A percentile compares a stretch with the other conserved stretches of the same genome.
phyloP scores from a whole-genome alignment of 805 yeast genomes.

The Yarrowia sp. region DNA sequence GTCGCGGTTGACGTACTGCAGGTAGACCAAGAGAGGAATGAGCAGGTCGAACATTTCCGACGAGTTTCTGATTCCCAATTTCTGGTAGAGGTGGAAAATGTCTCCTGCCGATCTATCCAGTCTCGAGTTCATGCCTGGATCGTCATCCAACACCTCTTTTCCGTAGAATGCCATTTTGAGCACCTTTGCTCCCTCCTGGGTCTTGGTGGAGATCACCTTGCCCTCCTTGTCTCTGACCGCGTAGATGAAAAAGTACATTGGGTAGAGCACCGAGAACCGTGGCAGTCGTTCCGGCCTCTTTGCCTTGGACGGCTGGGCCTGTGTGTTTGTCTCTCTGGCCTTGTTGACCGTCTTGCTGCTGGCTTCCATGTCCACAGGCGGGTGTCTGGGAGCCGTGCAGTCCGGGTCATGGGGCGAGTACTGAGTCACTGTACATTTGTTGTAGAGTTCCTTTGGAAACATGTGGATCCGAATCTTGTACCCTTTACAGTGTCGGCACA shows the following conservation, averaged over 20 bases:
- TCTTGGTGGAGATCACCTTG: slow-evolving; percentile 16
- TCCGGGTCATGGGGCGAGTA: slow-evolving; percentile 34
- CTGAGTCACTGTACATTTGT: slow-evolving; percentile 31
- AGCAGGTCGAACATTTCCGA: slow-evolving; percentile 33
- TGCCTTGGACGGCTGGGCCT: background rate
- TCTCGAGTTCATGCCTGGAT: slow-evolving; percentile 31
- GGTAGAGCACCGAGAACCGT: slow-evolving; percentile 29
- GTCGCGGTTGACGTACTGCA: slow-evolving; percentile 36
- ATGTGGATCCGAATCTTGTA: slow-evolving; percentile 32
- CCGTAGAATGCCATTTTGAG: slow-evolving; percentile 36
- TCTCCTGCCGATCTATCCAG: slow-evolving; percentile 23
- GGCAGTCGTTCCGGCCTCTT: slow-evolving; percentile 33
- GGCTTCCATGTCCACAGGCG: slow-evolving; percentile 34
- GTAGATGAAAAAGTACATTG: slow-evolving; percentile 38
- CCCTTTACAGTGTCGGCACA: slow-evolving; percentile 35
- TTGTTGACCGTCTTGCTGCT: slow-evolving; percentile 19
- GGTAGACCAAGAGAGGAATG: slow-evolving; percentile 17
- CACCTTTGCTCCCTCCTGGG: slow-evolving; percentile 35
- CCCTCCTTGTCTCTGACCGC: slow-evolving; percentile 24
- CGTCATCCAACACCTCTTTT: slow-evolving; percentile 33
- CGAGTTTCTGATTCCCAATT: slow-evolving; percentile 26
- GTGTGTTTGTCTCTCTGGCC: background rate
- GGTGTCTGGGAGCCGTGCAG: slow-evolving; percentile 16
- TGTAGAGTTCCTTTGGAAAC: slow-evolving; percentile 33
- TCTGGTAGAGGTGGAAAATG: slow-evolving; percentile 33